A percentile compares a stretch with the other conserved stretches of the same genome.
Evolutionary conservation across 2,329 filamentous ascomycete species (phyloP).

Genomic region (Metarhizium brunneum): DNA sequence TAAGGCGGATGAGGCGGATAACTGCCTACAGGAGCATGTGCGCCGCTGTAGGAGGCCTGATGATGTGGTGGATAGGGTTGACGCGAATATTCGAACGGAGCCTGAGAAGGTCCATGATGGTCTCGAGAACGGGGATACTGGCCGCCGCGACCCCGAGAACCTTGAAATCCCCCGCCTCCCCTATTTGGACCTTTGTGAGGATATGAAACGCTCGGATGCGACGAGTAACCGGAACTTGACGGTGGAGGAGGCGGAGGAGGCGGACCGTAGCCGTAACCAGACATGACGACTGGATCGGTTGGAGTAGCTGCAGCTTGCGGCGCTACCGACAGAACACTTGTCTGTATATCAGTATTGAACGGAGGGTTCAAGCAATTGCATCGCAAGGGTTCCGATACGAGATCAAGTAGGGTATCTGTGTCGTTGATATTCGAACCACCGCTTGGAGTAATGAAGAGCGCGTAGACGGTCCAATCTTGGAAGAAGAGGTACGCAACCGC

Average conservation of each 20-base stretch:
- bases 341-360: slow-evolving; percentile 4
- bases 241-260: slow-evolving; percentile 36
- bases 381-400: neutral
- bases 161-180: slow-evolving; percentile 29
- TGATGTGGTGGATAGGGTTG: slow-evolving; percentile 27
- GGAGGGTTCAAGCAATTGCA: neutral
- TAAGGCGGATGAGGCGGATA: slow-evolving; percentile 28
- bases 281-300: slow-evolving; percentile 23
- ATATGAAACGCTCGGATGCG: slow-evolving; percentile 28
- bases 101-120: slow-evolving; percentile 28
- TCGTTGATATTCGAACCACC: neutral
- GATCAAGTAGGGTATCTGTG: neutral
- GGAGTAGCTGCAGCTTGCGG: slow-evolving; percentile 5
- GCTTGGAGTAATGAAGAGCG: neutral
- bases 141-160: slow-evolving; percentile 29
- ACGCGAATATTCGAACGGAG: slow-evolving; percentile 34
- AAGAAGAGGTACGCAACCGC: neutral
- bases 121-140: slow-evolving; percentile 29
- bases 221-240: slow-evolving; percentile 27
- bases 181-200: slow-evolving; percentile 28
- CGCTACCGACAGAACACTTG: slow-evolving; percentile 11
- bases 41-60: slow-evolving; percentile 18
- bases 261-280: slow-evolving; percentile 40
- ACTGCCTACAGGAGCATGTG: slow-evolving; percentile 26
- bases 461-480: neutral